Conservation (phyloP, 2,329 filamentous ascomycete genomes). For the Anisogramma anomala region DNA sequence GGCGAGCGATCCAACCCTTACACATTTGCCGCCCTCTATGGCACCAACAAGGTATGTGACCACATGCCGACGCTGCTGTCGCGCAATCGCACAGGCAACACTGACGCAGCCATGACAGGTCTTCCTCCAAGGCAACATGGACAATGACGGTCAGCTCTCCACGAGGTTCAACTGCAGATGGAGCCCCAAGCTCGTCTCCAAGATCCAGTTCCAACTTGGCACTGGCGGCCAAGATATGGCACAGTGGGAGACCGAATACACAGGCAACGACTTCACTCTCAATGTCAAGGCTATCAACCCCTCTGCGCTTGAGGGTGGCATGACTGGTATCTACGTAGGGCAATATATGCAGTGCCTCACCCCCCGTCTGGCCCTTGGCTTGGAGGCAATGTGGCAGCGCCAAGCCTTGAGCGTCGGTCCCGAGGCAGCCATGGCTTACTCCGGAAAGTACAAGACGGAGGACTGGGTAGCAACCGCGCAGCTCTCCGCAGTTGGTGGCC, state of each 20-base stretch:
- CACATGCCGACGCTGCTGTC: conserved; percentile 2
- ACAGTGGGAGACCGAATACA: conserved; percentile 92
- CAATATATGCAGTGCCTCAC: conserved; percentile 93
- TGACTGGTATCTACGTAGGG: conserved; percentile 91
- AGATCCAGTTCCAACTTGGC: conserved; percentile 76
- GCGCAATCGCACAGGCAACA: not conserved
- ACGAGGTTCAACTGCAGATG: conserved; percentile 91
- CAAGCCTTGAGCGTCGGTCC: conserved; percentile 72
- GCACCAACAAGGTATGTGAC: conserved; percentile 79
- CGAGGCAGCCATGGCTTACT: conserved; percentile 85
- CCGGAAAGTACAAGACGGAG: conserved; percentile 75
- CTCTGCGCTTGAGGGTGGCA: conserved; percentile 78
- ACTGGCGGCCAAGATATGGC: conserved; percentile 73
- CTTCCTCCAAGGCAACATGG: conserved; percentile 89
- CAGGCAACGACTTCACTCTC: conserved; percentile 82
- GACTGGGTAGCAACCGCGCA: conserved; percentile 93
- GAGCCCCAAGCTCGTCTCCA: conserved; percentile 68
- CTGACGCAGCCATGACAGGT: conserved; percentile 42
- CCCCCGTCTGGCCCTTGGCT: conserved; percentile 70
- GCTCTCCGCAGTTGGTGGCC: conserved; percentile 73
- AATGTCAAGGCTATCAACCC: conserved; percentile 92
- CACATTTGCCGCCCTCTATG: conserved; percentile 87
- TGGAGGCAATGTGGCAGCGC: conserved; percentile 92
- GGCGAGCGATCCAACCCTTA: conserved; percentile 90
- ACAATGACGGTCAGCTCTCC: conserved; percentile 80